A percentile compares a stretch with the other conserved stretches of the same genome.
phyloP scores from a whole-genome alignment of 805 yeast species.

The Wickerhamiella kurtzmanii region DNA sequence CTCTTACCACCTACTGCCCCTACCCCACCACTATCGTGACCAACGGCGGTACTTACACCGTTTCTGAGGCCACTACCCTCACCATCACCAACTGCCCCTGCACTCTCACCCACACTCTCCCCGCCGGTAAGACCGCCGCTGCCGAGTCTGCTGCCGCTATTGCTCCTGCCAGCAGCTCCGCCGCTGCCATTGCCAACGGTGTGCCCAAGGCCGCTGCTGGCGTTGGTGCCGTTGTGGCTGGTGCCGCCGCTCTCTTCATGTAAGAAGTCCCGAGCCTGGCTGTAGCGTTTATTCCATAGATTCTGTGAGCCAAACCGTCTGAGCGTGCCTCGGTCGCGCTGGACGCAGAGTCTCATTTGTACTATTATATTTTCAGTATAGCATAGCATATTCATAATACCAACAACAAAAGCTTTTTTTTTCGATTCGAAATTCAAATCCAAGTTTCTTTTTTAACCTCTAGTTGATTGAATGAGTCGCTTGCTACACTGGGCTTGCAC shows the following conservation, averaged over 20 bases:
- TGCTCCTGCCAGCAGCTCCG: slow-evolving; percentile 1
- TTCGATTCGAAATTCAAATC: too few relatives aligned
- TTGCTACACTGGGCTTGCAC: too few relatives aligned
- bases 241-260: not conserved
- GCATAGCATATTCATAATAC: not conserved
- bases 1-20: slow-evolving; percentile 13
- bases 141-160: slow-evolving; percentile 5
- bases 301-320: too few relatives aligned
- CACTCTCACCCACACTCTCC: slow-evolving; percentile 16
- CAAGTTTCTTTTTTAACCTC: too few relatives aligned
- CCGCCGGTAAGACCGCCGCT: slow-evolving; percentile 4
- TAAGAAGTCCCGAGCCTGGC: too few relatives aligned
- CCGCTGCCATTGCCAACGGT: not conserved
- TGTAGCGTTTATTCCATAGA: too few relatives aligned
- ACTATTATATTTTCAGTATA: not conserved
- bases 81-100: slow-evolving; percentile 9
- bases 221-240: not conserved
- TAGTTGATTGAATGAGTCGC: too few relatives aligned
- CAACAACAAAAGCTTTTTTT: too few relatives aligned
- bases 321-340: too few relatives aligned
- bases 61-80: slow-evolving; percentile 10
- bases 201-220: not conserved
- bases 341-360: too few relatives aligned
- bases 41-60: slow-evolving; percentile 12
- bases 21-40: slow-evolving; percentile 8